These are phyloP conservation scores for Astrephomene gubernaculifera DNA, from an alignment of 139 green algal genomes.

Conservation along the genomic window DNA sequence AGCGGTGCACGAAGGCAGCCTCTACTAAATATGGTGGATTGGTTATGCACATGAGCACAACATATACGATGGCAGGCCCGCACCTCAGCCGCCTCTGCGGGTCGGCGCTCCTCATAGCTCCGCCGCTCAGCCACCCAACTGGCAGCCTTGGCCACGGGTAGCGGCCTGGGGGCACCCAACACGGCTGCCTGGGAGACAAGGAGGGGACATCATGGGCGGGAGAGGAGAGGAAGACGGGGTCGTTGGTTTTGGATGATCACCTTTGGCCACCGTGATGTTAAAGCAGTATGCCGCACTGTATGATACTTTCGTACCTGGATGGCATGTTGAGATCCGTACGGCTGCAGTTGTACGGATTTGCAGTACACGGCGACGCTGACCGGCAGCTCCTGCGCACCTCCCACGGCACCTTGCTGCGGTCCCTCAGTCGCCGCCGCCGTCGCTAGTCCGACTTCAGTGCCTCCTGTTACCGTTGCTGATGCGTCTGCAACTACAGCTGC, in stretches of 20 bases:
- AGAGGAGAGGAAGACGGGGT: no score
- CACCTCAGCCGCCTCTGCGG: conserved; percentile 24
- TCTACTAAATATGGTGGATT: no score
- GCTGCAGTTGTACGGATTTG: conserved; percentile 4
- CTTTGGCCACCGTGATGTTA: not conserved
- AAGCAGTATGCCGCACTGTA: not conserved
- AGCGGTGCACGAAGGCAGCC: no score
- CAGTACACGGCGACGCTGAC: conserved; percentile 2
- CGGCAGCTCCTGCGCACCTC: not conserved
- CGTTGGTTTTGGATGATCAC: no score
- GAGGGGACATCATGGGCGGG: no score
- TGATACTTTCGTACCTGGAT: not conserved
- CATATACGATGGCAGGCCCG: not conserved
- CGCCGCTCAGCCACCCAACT: conserved; percentile 36
- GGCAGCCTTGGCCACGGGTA: conserved; percentile 1
- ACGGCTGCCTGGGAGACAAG: conserved; percentile 10
- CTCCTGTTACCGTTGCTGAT: not conserved
- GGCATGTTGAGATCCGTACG: conserved; percentile 6
- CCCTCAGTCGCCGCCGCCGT: not conserved
- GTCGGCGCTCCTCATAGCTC: not conserved
- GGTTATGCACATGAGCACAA: not conserved
- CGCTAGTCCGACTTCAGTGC: not conserved
- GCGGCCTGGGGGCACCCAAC: conserved; percentile 4
- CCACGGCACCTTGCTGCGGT: not conserved
- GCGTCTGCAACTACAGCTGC: not conserved